Evolutionary conservation across 2,329 filamentous ascomycete genomes (phyloP).

Genomic region (Akanthomyces dipterigenus): DNA sequence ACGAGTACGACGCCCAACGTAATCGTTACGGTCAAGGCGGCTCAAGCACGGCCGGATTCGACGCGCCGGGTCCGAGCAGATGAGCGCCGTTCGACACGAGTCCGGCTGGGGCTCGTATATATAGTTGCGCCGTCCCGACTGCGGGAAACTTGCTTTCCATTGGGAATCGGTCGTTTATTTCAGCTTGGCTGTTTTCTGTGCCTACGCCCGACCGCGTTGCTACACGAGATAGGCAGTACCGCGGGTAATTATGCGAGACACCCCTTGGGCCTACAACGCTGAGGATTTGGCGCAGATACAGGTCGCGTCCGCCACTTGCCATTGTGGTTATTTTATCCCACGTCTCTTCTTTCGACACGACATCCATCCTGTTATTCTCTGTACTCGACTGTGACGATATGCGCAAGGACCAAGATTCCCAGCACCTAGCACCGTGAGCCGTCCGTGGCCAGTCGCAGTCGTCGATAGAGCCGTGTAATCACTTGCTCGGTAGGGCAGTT

Average conservation of each 20-base stretch:
- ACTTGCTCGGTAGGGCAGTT: neutral
- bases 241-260: too few relatives aligned
- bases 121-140: constrained; percentile 4
- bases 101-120: neutral
- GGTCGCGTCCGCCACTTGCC: neutral
- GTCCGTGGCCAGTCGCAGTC: too few relatives aligned
- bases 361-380: neutral
- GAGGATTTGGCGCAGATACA: neutral
- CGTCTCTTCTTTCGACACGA: neutral
- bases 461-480: too few relatives aligned
- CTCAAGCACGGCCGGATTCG: neutral
- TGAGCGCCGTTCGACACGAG: neutral
- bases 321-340: too few relatives aligned
- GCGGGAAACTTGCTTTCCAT: neutral
- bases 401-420: neutral
- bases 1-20: constrained; percentile 6
- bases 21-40: neutral
- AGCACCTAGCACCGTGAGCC: neutral
- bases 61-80: neutral
- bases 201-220: too few relatives aligned
- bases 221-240: too few relatives aligned
- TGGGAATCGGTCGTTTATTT: neutral
- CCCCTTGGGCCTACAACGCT: neutral
- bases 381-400: neutral
- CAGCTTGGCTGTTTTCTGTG: neutral